Percentiles rank a stretch among this genome's conserved stretches.
phyloP scores from a whole-genome alignment of 768 basidiomycete species.

The Trametes maxima region DNA sequence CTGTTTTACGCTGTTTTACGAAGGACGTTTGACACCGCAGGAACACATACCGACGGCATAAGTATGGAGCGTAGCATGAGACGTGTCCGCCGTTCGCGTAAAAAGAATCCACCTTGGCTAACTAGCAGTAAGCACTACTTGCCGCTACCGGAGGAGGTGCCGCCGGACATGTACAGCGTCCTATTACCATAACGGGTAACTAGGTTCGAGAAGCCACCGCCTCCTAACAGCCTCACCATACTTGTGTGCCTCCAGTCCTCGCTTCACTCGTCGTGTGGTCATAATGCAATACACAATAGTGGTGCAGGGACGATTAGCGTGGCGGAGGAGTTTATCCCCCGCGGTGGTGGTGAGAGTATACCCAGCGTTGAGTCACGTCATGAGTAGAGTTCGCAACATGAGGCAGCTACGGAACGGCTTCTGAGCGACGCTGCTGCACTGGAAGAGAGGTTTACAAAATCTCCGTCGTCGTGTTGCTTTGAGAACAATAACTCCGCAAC shows the following conservation, averaged over 20 bases:
- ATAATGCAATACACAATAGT: constrained; percentile 12
- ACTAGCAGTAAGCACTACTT: neutral
- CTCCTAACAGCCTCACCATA: constrained; percentile 15
- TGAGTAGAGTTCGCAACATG: constrained; percentile 9
- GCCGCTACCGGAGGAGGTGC: constrained; percentile 5
- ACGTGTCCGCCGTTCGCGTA: too few relatives aligned
- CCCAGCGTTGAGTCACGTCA: neutral
- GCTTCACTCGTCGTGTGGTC: constrained; percentile 4
- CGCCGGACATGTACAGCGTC: constrained; percentile 14
- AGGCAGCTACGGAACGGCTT: constrained; percentile 3
- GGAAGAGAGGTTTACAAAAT: neutral
- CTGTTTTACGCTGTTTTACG: too few relatives aligned
- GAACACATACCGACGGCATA: too few relatives aligned
- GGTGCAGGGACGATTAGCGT: neutral
- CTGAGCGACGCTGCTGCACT: neutral
- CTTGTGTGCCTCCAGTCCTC: neutral
- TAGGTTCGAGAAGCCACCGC: constrained; percentile 23
- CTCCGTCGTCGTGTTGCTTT: neutral
- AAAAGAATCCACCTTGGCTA: too few relatives aligned
- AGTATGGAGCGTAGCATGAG: too few relatives aligned
- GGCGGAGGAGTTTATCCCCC: constrained; percentile 16
- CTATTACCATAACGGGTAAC: constrained; percentile 17
- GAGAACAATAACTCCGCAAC: neutral
- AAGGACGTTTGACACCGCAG: too few relatives aligned
- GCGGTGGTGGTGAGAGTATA: neutral